A percentile compares a stretch with the other conserved stretches of the same genome.
Evolutionary conservation across 352 stramenopile genomes (phyloP).

Genomic region (Phytophthora citrophthora): DNA sequence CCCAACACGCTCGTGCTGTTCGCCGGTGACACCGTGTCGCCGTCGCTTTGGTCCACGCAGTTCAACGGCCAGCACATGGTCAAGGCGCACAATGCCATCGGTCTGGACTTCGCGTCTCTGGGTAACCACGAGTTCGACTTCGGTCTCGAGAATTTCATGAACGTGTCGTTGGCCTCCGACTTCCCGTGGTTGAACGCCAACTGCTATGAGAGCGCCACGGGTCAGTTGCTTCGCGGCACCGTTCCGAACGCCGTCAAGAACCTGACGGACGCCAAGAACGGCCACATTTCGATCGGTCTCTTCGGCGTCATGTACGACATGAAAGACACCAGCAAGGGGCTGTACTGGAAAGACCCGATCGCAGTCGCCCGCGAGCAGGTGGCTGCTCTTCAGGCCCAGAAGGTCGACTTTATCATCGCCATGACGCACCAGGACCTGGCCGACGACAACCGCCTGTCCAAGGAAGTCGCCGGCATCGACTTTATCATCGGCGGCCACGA

Average conservation of each 20-base stretch:
- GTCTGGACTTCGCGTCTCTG: conserved; percentile 74
- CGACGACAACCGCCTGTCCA: conserved; percentile 77
- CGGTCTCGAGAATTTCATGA: conserved; percentile 76
- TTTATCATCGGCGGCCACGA: conserved; percentile 79
- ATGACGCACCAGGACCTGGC: conserved; percentile 73
- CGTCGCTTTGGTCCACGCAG: conserved; percentile 81
- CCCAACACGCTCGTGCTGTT: conserved; percentile 81
- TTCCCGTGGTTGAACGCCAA: conserved; percentile 85
- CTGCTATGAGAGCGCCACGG: conserved; percentile 59
- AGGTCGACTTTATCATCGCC: conserved; percentile 78
- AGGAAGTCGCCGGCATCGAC: conserved; percentile 66
- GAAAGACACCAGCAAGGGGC: conserved; percentile 61
- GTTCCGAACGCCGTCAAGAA: conserved; percentile 55
- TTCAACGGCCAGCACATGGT: conserved; percentile 86
- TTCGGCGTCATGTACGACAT: conserved; percentile 87
- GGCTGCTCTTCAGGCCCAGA: conserved; percentile 37
- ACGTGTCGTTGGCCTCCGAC: conserved; percentile 59
- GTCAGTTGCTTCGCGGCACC: conserved; percentile 59
- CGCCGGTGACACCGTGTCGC: conserved; percentile 81
- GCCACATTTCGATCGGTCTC: conserved; percentile 63
- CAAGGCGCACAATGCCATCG: conserved; percentile 76
- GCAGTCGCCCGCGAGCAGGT: conserved; percentile 60
- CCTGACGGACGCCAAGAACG: conserved; percentile 45
- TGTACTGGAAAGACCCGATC: conserved; percentile 77
- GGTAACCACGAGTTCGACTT: conserved; percentile 88